Evolutionary conservation across 2,329 filamentous ascomycete species (phyloP).

Genomic region (Cladosporium oxysporum): DNA sequence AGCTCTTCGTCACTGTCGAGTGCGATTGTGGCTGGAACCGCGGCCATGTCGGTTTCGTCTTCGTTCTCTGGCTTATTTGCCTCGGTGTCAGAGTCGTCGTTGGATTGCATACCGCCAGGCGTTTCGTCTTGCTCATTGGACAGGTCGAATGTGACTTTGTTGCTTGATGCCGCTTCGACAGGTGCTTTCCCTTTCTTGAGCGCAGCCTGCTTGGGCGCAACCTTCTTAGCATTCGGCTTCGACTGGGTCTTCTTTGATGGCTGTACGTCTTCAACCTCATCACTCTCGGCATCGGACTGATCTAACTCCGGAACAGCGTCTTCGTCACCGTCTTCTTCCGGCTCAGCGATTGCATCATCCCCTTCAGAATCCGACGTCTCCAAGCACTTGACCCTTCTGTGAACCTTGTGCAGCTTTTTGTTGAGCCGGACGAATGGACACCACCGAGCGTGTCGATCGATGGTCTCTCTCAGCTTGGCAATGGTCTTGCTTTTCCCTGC

Average conservation of each 20-base stretch:
- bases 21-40: too few species aligned
- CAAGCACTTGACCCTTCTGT: background rate
- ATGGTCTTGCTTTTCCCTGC: background rate
- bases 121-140: background rate
- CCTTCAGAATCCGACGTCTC: background rate
- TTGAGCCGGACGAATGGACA: constrained; percentile 11
- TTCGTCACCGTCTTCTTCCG: background rate
- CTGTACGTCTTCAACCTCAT: background rate
- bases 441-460: constrained; percentile 8
- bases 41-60: background rate
- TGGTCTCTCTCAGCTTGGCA: background rate
- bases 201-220: background rate
- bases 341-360: background rate
- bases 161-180: background rate
- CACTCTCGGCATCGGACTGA: background rate
- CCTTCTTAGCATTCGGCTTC: background rate
- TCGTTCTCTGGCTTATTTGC: background rate
- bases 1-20: background rate
- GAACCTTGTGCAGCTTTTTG: background rate
- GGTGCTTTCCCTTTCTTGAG: background rate
- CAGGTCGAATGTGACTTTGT: background rate
- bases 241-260: background rate
- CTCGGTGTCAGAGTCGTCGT: background rate
- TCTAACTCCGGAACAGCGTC: background rate
- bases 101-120: background rate